Base-by-base conservation (phyloP, 2,329 filamentous ascomycete genomes). In the Fusarium xyrophilum region DNA sequence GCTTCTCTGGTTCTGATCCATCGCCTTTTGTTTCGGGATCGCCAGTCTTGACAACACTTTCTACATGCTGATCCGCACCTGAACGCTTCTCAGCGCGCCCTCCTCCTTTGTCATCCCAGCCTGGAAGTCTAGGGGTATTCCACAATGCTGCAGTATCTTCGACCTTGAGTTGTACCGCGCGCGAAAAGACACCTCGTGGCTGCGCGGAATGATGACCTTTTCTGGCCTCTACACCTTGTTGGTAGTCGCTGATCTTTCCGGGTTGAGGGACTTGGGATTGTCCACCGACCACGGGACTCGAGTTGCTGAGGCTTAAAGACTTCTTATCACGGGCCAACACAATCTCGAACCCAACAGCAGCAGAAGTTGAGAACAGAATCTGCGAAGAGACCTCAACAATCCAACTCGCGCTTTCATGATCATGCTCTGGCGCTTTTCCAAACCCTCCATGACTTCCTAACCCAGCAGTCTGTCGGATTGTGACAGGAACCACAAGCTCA, bases 311-410 rank as follows among this genome's bases (percentile, higher is more conserved):
- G 60, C 88, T 90, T 46, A 97, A 79, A 42, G 93, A 96, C 76
- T 93, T 92, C 76, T 93, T 88, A 76, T 99, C 95, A 56, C 95
- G 87, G 30, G 92, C 93, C 33, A 99, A 84, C 36, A 97, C 80
- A 27, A 99, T 79, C 77, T 99, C 96, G 77, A 93, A 99, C 70
- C 91, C 89, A 6, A 98, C 95, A 15, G 90, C 90, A 2, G 94
- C 96, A 33, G 92, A 93, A 30, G 87, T 89, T 5, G 96, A 98
- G 78, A 99, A 99, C 48, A 99, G 88, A 66, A 98, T 92, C 79
- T 99, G 96, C 19, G 93, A 97, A 38, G 93, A 84, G 44, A 99
- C 88, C 80, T 99, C 96, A 46, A 99, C 88, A 56, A 97, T 84
- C 96, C 96, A 99, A 25, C 89, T 91, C 56, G 91, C 88, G 65